Conservation (phyloP, 1,139 yeast species). For the Candida gigantensis region DNA sequence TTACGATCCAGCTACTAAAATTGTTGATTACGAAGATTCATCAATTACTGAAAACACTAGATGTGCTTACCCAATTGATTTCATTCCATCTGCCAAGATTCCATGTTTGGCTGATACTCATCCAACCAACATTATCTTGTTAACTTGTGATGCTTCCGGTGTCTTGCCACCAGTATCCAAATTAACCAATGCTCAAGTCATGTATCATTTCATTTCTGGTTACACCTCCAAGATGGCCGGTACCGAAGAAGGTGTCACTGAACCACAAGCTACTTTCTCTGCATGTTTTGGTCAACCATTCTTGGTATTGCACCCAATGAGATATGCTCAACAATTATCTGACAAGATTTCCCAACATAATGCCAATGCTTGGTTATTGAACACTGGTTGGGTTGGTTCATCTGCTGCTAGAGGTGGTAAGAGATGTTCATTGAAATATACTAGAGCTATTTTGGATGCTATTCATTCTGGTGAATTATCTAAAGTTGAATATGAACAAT, state of each 20-base stretch:
- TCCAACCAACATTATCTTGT: slow-evolving; percentile 87
- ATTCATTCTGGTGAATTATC: slow-evolving; percentile 90
- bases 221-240: slow-evolving; percentile 99
- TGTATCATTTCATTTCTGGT: slow-evolving; percentile 98
- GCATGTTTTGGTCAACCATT: slow-evolving; percentile 99
- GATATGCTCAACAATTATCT: slow-evolving; percentile 94
- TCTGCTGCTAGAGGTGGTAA: slow-evolving; percentile 92
- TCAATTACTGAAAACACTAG: slow-evolving; percentile 95
- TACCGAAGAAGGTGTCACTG: slow-evolving; percentile 98
- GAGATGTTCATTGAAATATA: slow-evolving; percentile 97
- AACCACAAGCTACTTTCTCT: slow-evolving; percentile 96
- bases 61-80: slow-evolving; percentile 98
- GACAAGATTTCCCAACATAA: slow-evolving; percentile 88
- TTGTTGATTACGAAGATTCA: slow-evolving; percentile 81
- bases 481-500: slow-evolving; percentile 76
- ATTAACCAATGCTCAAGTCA: slow-evolving; percentile 91
- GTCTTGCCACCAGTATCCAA: slow-evolving; percentile 96
- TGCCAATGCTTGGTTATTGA: slow-evolving; percentile 94
- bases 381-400: slow-evolving; percentile 99
- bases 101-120: slow-evolving; percentile 91
- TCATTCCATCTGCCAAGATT: slow-evolving; percentile 92
- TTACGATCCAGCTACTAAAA: slow-evolving; percentile 76
- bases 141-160: slow-evolving; percentile 98
- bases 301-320: slow-evolving; percentile 97
- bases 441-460: slow-evolving; percentile 94